Evolutionary conservation across 2,329 filamentous ascomycete genomes (phyloP), one percentile per base, ranked within the genome.

Genomic region (Fusarium incarnatum): DNA sequence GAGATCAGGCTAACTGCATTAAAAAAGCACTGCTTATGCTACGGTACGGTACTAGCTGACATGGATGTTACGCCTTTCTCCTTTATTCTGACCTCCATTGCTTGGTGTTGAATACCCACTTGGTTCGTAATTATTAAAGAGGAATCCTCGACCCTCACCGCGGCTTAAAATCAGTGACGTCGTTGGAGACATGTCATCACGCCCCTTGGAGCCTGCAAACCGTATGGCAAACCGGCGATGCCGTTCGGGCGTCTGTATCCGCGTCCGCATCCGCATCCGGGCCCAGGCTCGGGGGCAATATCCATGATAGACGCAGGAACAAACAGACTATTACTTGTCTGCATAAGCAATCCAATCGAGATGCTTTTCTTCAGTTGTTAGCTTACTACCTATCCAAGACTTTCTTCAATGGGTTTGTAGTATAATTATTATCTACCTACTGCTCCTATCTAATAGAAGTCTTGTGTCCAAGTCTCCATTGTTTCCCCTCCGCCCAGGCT

Each of bases 201-300:
- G 18, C 40, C 48, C 28, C 41, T 34, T 44, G 8, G 12, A 41
- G 37, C 34, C 18, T 37, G 34, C 34, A 37, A n/a, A n/a, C 34
- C 34, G 18, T n/a, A 47, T 18, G 27, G 55, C 49, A 55, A 56
- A 32, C 61, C 67, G 64, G 64, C 45, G 63, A 70, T 25, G 59
- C 64, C 68, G 68, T 55, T 64, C 48, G 49, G 56, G 54, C 40
- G 40, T 55, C 61, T 48, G 42, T 34, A 44, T 23, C 61, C 48
- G 54, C 40, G 40, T 55, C 61, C 56, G 42, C 41, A 44, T 23
- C 61, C 48, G 52, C 34, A n/a, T 37, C 34, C 34, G 34, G 18
- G 18, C 34, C 18, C 34, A 37, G 34, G 18, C 34, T 37, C 18
- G 34, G 34, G 34, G 34, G 34, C 18, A 7, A n/a, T 28, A n/a